Evolutionary conservation across 129 eudicot species (phyloP), one percentile per base, ranked within the genome.

Genomic region (Calendula officinalis): DNA sequence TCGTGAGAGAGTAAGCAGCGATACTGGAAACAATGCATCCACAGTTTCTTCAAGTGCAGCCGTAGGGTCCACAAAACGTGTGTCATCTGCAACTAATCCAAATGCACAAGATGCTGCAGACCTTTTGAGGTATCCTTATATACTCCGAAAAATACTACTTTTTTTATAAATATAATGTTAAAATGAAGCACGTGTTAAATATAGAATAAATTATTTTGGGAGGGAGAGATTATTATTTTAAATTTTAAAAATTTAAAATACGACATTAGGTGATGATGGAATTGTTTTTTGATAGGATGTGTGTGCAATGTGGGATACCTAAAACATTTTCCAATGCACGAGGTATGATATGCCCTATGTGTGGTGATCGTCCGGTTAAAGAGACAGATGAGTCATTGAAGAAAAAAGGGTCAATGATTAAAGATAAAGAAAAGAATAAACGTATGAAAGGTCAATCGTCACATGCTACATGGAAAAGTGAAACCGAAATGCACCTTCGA

Each of bases 371-470:
- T 27, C 91, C 89, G 35, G 47, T 81, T 13, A 44, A 57, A 17
- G 97, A 86, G 30, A 35, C 66, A 0, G 94, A 84, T 4, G 79
- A 80, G 16, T 83, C 84, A 10, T 11, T 63, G 5, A 66, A 62
- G 45, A 94, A 86, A 86, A 88, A 88, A 79, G 89, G 89, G 5
- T 88, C 99, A 0, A 60, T 66, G 7, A 60, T 94, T 9, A 94
- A 94, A 70, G 99, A 94, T 60, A 94, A 94, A 80, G 99, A 94
- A 71, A 94, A 94, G 82, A 80, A 65, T 64, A 94, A 94, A 78
- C 81, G 99, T 49, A 94, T 94, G 99, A 94, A 80, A 68, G 99
- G 99, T 34, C 99, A 94, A 59, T 94, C 99, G 6, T 94, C 99
- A 5, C 99, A 94, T 50, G 99, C 99, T 0, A 78, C 92, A 0